These are phyloP conservation scores for Monascus purpureus DNA, from an alignment of 495 filamentous ascomycete species.

Conservation along the genomic window DNA sequence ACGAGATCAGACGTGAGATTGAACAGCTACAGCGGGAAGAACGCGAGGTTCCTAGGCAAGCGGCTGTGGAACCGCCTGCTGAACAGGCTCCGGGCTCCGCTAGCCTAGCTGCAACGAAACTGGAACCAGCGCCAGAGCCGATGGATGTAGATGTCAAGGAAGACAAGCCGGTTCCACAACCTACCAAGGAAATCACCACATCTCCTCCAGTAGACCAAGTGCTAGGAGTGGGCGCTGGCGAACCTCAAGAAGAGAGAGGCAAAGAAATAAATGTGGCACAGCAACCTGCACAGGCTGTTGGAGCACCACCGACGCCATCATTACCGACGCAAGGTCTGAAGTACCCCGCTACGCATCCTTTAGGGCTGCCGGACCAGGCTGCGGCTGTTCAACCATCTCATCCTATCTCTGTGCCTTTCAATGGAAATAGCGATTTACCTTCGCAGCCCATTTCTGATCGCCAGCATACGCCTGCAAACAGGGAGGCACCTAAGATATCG, in stretches of 20 bases:
- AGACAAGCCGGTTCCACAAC: conserved; percentile 7
- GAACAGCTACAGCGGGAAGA: conserved; percentile 48
- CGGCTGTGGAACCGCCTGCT: conserved; percentile 1
- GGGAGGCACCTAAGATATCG: conserved; percentile 7
- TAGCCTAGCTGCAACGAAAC: conserved; percentile 9
- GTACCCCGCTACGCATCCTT: conserved; percentile 2
- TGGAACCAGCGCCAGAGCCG: conserved; percentile 15
- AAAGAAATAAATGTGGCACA: background rate
- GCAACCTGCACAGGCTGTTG: conserved; percentile 4
- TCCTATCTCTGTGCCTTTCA: no score
- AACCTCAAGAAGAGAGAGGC: conserved; percentile 10
- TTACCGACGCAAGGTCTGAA: conserved; percentile 5
- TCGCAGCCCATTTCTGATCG: conserved; percentile 21
- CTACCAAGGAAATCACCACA: conserved; percentile 3
- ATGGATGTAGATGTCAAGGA: conserved; percentile 23
- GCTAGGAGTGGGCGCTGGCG: conserved; percentile 5
- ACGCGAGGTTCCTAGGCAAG: conserved; percentile 23
- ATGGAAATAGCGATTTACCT: background rate
- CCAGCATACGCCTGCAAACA: conserved; percentile 5
- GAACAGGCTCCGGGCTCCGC: background rate
- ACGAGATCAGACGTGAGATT: conserved; percentile 50
- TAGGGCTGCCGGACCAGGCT: conserved; percentile 1
- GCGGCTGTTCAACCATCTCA: conserved; percentile 4
- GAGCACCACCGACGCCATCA: conserved; percentile 3
- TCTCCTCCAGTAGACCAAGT: conserved; percentile 6